Evolutionary conservation across 148 eudicot genomes (phyloP).

Genomic region (Camellia japonica): DNA sequence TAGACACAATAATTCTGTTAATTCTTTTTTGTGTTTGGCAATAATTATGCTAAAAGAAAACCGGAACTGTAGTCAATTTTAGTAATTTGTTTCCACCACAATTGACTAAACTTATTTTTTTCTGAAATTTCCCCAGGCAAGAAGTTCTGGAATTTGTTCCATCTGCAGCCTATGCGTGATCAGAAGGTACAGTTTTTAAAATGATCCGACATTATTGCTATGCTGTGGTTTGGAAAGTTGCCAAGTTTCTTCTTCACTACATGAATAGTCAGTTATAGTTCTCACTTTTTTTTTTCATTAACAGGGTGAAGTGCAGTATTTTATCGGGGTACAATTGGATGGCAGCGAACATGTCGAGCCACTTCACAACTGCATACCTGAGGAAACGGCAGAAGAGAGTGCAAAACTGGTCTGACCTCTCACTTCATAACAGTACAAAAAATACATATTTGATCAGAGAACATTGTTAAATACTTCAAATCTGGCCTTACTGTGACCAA

Average conservation of each 20-base stretch:
- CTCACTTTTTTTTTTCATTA: slow-evolving; percentile 13
- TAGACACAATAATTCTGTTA: not conserved
- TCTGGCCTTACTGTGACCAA: not conserved
- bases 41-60: too few species aligned
- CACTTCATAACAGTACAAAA: not conserved
- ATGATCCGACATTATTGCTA: too few species aligned
- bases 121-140: slow-evolving; percentile 51
- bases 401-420: slow-evolving; percentile 50
- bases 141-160: slow-evolving; percentile 97
- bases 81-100: too few species aligned
- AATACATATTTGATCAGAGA: not conserved
- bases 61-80: too few species aligned
- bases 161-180: slow-evolving; percentile 99
- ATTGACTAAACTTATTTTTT: not conserved
- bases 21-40: not conserved
- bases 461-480: not conserved
- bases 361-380: slow-evolving; percentile 73
- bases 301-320: slow-evolving; percentile 85
- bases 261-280: not conserved
- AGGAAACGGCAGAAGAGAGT: slow-evolving; percentile 60
- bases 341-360: slow-evolving; percentile 87
- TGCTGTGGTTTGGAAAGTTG: not conserved
- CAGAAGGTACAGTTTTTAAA: slow-evolving; percentile 59
- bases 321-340: slow-evolving; percentile 63
- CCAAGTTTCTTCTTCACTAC: not conserved